phyloP scores from a whole-genome alignment of 2,329 filamentous ascomycete species.

The Alternaria arborescens region DNA sequence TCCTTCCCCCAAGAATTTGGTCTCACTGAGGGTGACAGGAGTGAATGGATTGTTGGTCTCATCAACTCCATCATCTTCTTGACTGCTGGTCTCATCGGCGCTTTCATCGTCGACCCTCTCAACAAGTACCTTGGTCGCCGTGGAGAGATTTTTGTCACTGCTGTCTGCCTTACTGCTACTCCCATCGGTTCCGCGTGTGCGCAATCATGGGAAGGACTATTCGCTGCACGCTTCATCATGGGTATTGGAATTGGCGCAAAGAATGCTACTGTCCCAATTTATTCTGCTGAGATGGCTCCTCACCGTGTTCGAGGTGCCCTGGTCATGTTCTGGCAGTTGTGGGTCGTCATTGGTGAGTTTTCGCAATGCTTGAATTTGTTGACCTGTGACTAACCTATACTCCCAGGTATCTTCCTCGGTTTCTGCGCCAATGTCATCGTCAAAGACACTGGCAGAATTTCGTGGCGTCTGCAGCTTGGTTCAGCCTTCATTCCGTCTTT shows the following conservation, averaged over 20 bases:
- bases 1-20: constrained; percentile 66
- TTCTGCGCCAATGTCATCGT: constrained; percentile 61
- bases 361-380: constrained; percentile 11
- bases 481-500: constrained; percentile 53
- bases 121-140: constrained; percentile 50
- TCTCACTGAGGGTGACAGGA: constrained; percentile 47
- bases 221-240: constrained; percentile 49
- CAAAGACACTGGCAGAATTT: constrained; percentile 47
- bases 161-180: constrained; percentile 46
- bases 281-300: constrained; percentile 48
- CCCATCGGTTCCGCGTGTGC: constrained; percentile 50
- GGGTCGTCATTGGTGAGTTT: constrained; percentile 44
- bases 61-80: constrained; percentile 52
- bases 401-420: constrained; percentile 54
- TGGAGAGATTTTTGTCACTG: constrained; percentile 51
- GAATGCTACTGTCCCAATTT: constrained; percentile 47
- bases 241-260: constrained; percentile 47
- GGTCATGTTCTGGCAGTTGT: constrained; percentile 53
- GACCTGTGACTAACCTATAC: constrained; percentile 13
- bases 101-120: constrained; percentile 43
- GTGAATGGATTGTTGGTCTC: constrained; percentile 45
- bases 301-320: constrained; percentile 47
- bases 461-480: constrained; percentile 50
- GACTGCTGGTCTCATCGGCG: constrained; percentile 48
- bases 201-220: constrained; percentile 49